A percentile compares a stretch with the other conserved stretches of the same genome.
Evolutionary conservation across 352 stramenopile species (phyloP).

Genomic region (Phytophthora palmivora): DNA sequence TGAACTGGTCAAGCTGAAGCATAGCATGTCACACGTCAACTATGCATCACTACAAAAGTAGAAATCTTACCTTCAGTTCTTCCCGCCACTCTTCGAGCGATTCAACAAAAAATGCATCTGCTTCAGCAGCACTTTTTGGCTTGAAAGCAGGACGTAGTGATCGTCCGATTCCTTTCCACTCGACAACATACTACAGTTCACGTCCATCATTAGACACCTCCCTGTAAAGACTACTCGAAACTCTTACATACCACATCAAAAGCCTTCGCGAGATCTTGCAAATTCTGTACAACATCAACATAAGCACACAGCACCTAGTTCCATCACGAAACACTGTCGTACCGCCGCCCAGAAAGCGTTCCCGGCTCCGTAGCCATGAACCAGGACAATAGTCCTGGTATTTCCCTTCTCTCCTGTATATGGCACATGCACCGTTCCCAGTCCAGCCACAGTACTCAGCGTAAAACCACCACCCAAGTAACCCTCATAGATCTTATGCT

Average conservation of each 20-base stretch:
- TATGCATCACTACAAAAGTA: neutral
- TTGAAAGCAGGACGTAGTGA: slow-evolving; percentile 58
- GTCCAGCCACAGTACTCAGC: slow-evolving; percentile 51
- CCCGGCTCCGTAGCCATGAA: slow-evolving; percentile 74
- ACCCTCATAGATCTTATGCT: slow-evolving; percentile 63
- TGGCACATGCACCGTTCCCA: slow-evolving; percentile 74
- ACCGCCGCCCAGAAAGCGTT: slow-evolving; percentile 79
- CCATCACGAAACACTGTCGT: slow-evolving; percentile 5
- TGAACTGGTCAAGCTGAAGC: slow-evolving; percentile 58
- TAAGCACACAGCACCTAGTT: neutral
- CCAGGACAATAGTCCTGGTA: slow-evolving; percentile 56
- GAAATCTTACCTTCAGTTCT: slow-evolving; percentile 44
- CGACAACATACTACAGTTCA: slow-evolving; percentile 62
- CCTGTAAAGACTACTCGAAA: neutral
- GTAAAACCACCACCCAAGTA: slow-evolving; percentile 50
- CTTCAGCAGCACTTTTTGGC: slow-evolving; percentile 57
- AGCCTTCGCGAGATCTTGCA: slow-evolving; percentile 61
- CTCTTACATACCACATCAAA: slow-evolving; percentile 59
- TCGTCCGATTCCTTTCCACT: slow-evolving; percentile 76
- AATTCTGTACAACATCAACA: slow-evolving; percentile 40
- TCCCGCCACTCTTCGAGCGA: slow-evolving; percentile 70
- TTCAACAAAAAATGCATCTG: slow-evolving; percentile 77
- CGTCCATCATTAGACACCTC: neutral
- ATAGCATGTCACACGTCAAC: slow-evolving; percentile 1
- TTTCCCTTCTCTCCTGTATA: slow-evolving; percentile 48